phyloP scores from a whole-genome alignment of 1,284 basidiomycete genomes.

The Bothia castanella region DNA sequence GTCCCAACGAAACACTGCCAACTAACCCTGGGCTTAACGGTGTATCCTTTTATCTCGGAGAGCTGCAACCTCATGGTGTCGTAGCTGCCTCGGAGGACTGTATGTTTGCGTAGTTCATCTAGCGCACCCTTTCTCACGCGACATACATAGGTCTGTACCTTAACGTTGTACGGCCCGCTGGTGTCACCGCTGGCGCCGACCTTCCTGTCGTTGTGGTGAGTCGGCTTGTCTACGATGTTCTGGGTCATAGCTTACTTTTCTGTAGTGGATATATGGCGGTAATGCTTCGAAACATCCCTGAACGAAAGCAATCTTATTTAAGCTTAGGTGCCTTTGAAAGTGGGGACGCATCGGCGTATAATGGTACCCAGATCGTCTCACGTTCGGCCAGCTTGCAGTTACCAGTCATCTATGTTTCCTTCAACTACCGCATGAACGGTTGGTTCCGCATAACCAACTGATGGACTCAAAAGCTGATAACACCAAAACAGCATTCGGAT shows the following conservation, averaged over 20 bases:
- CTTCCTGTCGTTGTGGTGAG: constrained; percentile 24
- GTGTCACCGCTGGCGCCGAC: constrained; percentile 3
- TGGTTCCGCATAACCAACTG: neutral
- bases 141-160: constrained; percentile 16
- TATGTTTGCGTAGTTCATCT: neutral
- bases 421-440: constrained; percentile 36
- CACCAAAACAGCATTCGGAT: constrained; percentile 20
- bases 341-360: constrained; percentile 20
- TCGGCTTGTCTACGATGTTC: neutral
- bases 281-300: neutral
- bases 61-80: constrained; percentile 5
- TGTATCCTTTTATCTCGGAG: constrained; percentile 1
- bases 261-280: constrained; percentile 20
- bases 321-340: constrained; percentile 14
- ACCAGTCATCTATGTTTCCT: constrained; percentile 31
- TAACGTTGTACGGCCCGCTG: constrained; percentile 19
- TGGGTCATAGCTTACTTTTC: too few relatives aligned
- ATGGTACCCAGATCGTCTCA: constrained; percentile 25
- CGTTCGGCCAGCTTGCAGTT: constrained; percentile 22
- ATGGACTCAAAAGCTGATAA: neutral
- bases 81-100: constrained; percentile 19
- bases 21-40: constrained; percentile 12
- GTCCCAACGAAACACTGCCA: constrained; percentile 4
- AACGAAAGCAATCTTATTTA: neutral
- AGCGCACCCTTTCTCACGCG: neutral